These are phyloP conservation scores for Candida lessepsii DNA, from an alignment of 805 yeast species.

Conservation along the genomic window DNA sequence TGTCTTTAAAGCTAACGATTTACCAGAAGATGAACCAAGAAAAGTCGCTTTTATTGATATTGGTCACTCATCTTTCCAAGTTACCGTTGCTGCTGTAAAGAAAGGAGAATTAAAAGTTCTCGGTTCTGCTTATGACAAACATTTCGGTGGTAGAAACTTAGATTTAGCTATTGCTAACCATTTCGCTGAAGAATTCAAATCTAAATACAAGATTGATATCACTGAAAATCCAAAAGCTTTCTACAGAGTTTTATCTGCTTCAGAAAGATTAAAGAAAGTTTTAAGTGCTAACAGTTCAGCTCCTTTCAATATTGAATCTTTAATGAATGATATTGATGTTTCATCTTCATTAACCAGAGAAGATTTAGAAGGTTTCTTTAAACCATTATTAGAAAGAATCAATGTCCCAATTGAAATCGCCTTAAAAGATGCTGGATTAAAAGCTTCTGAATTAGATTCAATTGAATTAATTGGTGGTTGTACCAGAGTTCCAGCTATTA, in stretches of 20 bases:
- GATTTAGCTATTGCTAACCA: conserved; percentile 93
- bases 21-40: conserved; percentile 91
- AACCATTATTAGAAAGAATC: conserved; percentile 77
- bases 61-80: conserved; percentile 95
- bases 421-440: conserved; percentile 72
- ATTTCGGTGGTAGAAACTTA: conserved; percentile 97
- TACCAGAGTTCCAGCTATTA: conserved; percentile 93
- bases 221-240: conserved; percentile 91
- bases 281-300: conserved; percentile 94
- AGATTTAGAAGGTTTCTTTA: conserved; percentile 85
- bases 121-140: conserved; percentile 90
- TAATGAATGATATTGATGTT: conserved; percentile 96
- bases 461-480: conserved; percentile 98
- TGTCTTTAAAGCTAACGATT: conserved; percentile 88
- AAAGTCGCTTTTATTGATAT: conserved; percentile 92
- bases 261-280: conserved; percentile 93
- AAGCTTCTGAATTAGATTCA: conserved; percentile 74
- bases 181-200: conserved; percentile 88
- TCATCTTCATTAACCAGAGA: conserved; percentile 86
- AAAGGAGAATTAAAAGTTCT: conserved; percentile 93
- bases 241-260: conserved; percentile 86
- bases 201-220: conserved; percentile 91
- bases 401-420: conserved; percentile 79
- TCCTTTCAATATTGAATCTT: conserved; percentile 92
- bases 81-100: conserved; percentile 85